Conservation (phyloP, 208 protist genomes). For the Crithidia acanthocephali region DNA sequence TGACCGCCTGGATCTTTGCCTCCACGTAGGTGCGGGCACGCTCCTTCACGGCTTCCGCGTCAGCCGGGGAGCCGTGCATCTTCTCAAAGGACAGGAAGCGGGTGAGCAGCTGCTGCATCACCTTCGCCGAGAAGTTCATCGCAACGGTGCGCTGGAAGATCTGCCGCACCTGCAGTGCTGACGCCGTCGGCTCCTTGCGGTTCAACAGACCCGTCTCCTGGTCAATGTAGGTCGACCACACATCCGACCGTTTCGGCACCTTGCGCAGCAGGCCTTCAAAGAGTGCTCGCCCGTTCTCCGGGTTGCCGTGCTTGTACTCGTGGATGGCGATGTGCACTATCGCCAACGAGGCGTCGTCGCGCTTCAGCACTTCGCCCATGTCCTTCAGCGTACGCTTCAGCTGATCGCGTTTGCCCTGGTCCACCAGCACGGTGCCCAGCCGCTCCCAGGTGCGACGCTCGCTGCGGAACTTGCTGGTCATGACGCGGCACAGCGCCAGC, state of each 20-base stretch:
- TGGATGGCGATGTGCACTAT: constrained; percentile 84
- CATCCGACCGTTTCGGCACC: constrained; percentile 86
- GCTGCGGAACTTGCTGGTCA: constrained; percentile 83
- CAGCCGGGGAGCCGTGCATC: constrained; percentile 75
- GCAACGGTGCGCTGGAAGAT: constrained; percentile 86
- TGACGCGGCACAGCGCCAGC: constrained; percentile 82
- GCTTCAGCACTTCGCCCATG: constrained; percentile 66
- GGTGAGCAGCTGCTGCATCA: constrained; percentile 96
- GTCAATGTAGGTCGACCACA: constrained; percentile 92
- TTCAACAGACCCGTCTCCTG: constrained; percentile 82
- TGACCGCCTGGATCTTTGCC: constrained; percentile 75
- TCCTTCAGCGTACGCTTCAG: constrained; percentile 89
- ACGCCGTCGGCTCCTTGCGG: constrained; percentile 47
- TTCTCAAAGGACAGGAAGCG: constrained; percentile 97
- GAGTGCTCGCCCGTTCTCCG: constrained; percentile 87
- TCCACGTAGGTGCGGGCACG: constrained; percentile 94
- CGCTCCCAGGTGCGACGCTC: constrained; percentile 80
- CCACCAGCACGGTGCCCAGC: constrained; percentile 74
- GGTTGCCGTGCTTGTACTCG: constrained; percentile 82
- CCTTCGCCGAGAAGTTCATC: constrained; percentile 82
- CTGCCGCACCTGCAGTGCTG: constrained; percentile 57
- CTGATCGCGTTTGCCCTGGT: constrained; percentile 84
- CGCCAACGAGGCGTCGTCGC: constrained; percentile 53
- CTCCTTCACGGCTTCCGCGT: constrained; percentile 94
- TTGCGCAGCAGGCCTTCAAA: constrained; percentile 92